Conservation (phyloP, 2,329 filamentous ascomycete species). For the Colletotrichum sidae region DNA sequence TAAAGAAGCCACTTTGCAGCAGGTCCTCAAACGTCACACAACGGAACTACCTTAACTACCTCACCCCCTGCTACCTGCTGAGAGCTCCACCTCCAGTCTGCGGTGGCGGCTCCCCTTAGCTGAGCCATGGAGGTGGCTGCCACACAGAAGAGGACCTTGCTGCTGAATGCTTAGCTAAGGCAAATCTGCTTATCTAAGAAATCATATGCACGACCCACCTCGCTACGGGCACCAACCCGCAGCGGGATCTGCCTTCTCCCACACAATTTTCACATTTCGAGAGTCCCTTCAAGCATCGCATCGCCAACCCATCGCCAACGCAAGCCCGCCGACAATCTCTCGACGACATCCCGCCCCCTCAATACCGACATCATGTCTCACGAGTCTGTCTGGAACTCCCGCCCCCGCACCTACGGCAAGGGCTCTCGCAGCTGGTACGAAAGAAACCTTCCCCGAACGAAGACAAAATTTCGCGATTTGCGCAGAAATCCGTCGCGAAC, state of each 20-base stretch:
- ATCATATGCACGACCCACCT: neutral
- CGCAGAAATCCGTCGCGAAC: neutral
- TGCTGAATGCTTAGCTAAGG: too few species aligned
- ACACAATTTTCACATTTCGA: slow-evolving; percentile 36
- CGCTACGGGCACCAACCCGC: neutral
- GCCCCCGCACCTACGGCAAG: slow-evolving; percentile 97
- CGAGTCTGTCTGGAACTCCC: slow-evolving; percentile 99
- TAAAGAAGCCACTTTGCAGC: slow-evolving; percentile 52
- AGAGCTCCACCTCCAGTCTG: too few species aligned
- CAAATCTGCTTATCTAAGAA: neutral
- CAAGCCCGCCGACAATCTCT: slow-evolving; percentile 18
- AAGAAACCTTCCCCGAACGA: slow-evolving; percentile 39
- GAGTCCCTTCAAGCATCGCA: neutral
- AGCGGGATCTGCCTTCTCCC: slow-evolving; percentile 1
- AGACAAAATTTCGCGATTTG: neutral
- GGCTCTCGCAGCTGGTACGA: slow-evolving; percentile 91
- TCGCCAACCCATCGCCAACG: slow-evolving; percentile 36
- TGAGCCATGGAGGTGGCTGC: too few species aligned
- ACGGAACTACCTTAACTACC: slow-evolving; percentile 14
- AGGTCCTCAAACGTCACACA: slow-evolving; percentile 34
- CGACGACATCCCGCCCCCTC: slow-evolving; percentile 42
- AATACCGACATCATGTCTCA: slow-evolving; percentile 69
- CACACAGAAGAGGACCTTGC: too few species aligned
- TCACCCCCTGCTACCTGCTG: neutral
- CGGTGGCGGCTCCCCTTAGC: too few species aligned